Percentiles rank a stretch among this genome's conserved stretches.
These are phyloP conservation scores for Chaetomium fimeti DNA, from an alignment of 495 filamentous ascomycete species.

Conservation along the genomic window DNA sequence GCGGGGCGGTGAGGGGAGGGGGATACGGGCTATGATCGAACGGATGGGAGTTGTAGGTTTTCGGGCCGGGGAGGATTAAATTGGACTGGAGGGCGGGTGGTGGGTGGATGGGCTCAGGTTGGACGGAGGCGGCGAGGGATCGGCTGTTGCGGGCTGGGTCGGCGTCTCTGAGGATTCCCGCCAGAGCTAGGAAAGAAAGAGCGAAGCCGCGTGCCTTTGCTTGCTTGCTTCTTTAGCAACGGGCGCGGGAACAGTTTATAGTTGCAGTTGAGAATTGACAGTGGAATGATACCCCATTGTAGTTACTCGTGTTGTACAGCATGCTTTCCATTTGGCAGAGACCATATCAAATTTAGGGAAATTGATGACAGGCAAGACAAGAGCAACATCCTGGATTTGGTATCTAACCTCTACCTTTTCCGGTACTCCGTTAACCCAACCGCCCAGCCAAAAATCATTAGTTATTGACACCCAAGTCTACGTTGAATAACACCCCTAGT, in stretches of 20 bases:
- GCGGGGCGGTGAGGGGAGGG: too few species aligned
- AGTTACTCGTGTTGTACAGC: neutral
- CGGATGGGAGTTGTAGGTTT: neutral
- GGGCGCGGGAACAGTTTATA: neutral
- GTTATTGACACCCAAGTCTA: too few species aligned
- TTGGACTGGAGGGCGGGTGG: neutral
- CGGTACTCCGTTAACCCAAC: too few species aligned
- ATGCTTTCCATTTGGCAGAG: neutral
- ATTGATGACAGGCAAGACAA: too few species aligned
- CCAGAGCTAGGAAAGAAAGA: neutral
- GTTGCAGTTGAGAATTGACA: slow-evolving; percentile 3
- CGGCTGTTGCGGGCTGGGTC: neutral
- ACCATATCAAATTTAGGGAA: too few species aligned
- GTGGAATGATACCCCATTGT: slow-evolving; percentile 12
- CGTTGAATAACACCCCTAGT: too few species aligned
- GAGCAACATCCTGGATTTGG: too few species aligned
- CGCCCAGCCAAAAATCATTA: too few species aligned
- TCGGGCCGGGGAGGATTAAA: neutral
- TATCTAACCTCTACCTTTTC: too few species aligned
- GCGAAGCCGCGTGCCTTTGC: neutral
- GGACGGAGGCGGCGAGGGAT: neutral
- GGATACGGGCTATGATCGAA: neutral
- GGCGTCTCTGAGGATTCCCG: neutral
- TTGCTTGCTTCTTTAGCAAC: neutral
- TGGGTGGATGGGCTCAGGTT: neutral